These are phyloP conservation scores for Penicillium angulare DNA, from an alignment of 495 filamentous ascomycete genomes.

Conservation along the genomic window DNA sequence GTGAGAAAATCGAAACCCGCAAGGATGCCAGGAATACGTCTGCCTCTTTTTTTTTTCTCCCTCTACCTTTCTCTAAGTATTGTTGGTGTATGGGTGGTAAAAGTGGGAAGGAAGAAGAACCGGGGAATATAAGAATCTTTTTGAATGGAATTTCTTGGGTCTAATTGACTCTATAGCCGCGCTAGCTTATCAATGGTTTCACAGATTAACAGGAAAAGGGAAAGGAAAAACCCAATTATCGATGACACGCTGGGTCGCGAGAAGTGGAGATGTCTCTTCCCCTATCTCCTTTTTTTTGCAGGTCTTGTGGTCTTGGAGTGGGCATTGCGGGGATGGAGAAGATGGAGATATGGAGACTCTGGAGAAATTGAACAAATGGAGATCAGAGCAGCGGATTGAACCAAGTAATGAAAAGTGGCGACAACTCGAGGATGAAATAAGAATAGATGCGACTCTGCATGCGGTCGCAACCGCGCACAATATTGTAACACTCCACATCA, in stretches of 20 bases:
- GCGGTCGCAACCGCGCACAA: background rate
- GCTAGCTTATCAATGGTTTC: conserved; percentile 18
- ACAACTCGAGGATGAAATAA: background rate
- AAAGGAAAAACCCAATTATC: background rate
- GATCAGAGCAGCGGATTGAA: background rate
- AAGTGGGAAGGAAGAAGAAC: no score
- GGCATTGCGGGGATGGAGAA: conserved; percentile 14
- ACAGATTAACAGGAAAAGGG: conserved; percentile 8
- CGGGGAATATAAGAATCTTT: background rate
- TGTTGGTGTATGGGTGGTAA: no score
- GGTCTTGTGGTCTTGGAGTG: background rate
- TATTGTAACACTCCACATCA: no score
- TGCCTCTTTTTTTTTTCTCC: background rate
- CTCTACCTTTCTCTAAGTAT: background rate
- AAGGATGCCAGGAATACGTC: no score
- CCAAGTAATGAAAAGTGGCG: background rate
- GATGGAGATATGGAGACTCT: conserved; percentile 16
- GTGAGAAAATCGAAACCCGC: background rate
- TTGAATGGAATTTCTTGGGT: no score
- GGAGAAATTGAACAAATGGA: background rate
- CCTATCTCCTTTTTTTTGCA: no score
- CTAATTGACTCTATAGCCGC: conserved; percentile 11
- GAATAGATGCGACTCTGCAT: conserved; percentile 10
- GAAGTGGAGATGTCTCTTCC: conserved; percentile 4
- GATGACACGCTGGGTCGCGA: conserved; percentile 3